Conservation (phyloP, 139 green algal genomes). For the Chlamydomonas schloesseri region DNA sequence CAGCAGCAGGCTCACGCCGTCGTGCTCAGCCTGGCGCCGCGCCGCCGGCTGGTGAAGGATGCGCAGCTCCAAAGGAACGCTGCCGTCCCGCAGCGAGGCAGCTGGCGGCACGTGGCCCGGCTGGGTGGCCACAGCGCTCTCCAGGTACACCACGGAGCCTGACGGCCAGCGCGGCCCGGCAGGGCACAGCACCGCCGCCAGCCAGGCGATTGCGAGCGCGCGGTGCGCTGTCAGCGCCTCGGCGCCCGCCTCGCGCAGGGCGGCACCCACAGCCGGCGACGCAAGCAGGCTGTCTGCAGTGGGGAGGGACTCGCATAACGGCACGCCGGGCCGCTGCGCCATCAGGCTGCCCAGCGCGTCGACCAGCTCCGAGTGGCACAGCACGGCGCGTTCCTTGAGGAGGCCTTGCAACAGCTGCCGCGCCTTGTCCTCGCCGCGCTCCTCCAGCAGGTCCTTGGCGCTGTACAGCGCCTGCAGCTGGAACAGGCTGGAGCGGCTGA, state of each 20-base stretch:
- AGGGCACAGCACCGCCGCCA: neutral
- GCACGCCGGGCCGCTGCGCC: neutral
- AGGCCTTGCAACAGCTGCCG: neutral
- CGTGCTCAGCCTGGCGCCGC: neutral
- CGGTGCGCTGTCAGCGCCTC: neutral
- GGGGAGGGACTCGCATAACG: neutral
- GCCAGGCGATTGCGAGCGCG: neutral
- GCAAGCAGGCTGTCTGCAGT: neutral
- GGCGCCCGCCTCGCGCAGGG: neutral
- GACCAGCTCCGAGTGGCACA: neutral
- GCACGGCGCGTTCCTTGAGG: neutral
- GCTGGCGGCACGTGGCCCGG: no score
- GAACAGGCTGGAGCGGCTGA: neutral
- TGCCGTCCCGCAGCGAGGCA: neutral
- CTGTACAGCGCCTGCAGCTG: constrained; percentile 1
- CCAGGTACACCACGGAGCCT: no score
- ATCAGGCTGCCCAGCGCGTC: neutral
- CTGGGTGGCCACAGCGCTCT: no score
- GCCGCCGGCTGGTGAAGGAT: neutral
- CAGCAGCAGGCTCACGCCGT: neutral
- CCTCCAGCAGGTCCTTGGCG: neutral
- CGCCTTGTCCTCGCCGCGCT: no score
- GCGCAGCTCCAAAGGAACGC: neutral
- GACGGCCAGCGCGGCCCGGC: neutral
- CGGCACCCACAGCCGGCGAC: neutral